A percentile compares a stretch with the other conserved stretches of the same genome.
These are phyloP conservation scores for Ganoderma lucidum DNA, from an alignment of 1,284 basidiomycete species.

Conservation along the genomic window DNA sequence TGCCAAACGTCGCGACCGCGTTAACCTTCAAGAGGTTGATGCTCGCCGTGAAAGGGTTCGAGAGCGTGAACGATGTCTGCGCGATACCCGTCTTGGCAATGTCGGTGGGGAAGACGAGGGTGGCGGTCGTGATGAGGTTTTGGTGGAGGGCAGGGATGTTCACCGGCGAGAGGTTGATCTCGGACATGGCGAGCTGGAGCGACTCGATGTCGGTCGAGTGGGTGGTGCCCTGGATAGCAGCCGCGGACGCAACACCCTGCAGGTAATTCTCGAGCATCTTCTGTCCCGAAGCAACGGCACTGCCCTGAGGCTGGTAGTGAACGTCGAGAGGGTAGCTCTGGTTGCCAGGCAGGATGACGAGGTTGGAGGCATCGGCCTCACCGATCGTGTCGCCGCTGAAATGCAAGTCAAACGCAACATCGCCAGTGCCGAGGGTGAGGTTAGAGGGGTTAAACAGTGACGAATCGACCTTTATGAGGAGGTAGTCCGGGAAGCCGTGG, in stretches of 20 bases:
- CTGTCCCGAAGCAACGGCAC: conserved; percentile 62
- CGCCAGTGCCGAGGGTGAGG: conserved; percentile 73
- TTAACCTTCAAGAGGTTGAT: conserved; percentile 71
- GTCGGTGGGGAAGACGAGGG: conserved; percentile 64
- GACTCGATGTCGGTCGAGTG: conserved; percentile 72
- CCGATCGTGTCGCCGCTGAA: conserved; percentile 51
- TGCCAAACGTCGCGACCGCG: conserved; percentile 63
- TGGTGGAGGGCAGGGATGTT: conserved; percentile 74
- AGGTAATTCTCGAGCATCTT: conserved; percentile 75
- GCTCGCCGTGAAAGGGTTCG: conserved; percentile 81
- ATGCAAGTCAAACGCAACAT: conserved; percentile 67
- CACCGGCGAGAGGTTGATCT: conserved; percentile 68
- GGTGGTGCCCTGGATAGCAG: conserved; percentile 65
- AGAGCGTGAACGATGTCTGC: conserved; percentile 60
- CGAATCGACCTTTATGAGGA: conserved; percentile 76
- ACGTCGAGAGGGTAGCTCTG: conserved; percentile 66
- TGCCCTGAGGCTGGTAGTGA: conserved; percentile 69
- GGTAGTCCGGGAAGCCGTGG: conserved; percentile 71
- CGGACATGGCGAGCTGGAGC: conserved; percentile 68
- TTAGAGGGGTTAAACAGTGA: conserved; percentile 74
- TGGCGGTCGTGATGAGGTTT: conserved; percentile 65
- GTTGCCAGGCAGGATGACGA: conserved; percentile 65
- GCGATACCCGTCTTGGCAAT: conserved; percentile 68
- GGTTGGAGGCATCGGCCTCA: conserved; percentile 39
- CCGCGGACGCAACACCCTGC: conserved; percentile 67